Percentiles rank a stretch among this genome's conserved stretches.
phyloP scores from a whole-genome alignment of 2,329 filamentous ascomycete species.

The Diplodia sapinea region DNA sequence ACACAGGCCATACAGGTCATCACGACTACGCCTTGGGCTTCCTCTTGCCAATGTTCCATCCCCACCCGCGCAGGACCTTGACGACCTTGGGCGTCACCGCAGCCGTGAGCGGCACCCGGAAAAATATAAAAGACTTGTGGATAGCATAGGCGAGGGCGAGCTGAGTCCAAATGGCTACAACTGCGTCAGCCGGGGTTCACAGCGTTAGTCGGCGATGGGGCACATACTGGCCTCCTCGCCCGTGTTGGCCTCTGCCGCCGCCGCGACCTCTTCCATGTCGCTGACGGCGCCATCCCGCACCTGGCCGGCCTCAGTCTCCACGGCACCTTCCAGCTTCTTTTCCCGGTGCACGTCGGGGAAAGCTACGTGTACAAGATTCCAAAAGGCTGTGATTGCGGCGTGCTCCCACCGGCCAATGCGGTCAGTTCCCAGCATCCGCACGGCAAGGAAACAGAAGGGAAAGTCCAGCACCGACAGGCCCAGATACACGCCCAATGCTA shows the following conservation, averaged over 20 bases:
- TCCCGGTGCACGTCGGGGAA: constrained; percentile 59
- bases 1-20: neutral
- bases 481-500: constrained; percentile 89
- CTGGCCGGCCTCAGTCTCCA: constrained; percentile 49
- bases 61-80: constrained; percentile 83
- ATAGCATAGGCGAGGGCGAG: constrained; percentile 93
- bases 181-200: constrained; percentile 1
- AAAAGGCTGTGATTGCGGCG: constrained; percentile 65
- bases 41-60: constrained; percentile 91
- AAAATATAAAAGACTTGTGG: constrained; percentile 96
- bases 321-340: constrained; percentile 51
- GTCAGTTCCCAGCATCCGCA: constrained; percentile 82
- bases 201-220: neutral
- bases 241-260: constrained; percentile 68
- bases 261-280: constrained; percentile 50
- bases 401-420: constrained; percentile 79
- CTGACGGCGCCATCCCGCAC: constrained; percentile 42
- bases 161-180: constrained; percentile 75
- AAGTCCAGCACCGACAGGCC: constrained; percentile 85
- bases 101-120: constrained; percentile 90
- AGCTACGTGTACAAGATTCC: constrained; percentile 65
- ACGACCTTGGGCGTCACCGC: constrained; percentile 95
- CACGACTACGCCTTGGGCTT: constrained; percentile 46
- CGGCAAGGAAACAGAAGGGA: constrained; percentile 91
- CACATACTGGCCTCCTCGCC: constrained; percentile 73